Percentiles rank a stretch among this genome's conserved stretches.
Evolutionary conservation across 1,139 yeast genomes (phyloP).

Genomic region (Candida dubliniensis): DNA sequence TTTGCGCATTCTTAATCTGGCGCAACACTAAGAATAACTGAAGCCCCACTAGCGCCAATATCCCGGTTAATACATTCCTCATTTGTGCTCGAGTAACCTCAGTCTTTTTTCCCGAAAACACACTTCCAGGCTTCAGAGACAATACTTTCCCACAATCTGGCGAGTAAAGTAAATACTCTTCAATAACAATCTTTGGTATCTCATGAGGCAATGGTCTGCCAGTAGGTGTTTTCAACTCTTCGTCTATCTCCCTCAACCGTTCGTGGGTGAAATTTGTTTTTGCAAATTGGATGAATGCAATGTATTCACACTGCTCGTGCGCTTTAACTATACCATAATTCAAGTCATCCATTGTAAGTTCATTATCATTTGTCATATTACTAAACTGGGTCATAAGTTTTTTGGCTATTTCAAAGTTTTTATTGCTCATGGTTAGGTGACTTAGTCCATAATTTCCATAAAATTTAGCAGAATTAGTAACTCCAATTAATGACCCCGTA

Average conservation of each 20-base stretch:
- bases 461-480: constrained; percentile 73
- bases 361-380: constrained; percentile 40
- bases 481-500: constrained; percentile 64
- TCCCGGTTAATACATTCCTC: constrained; percentile 47
- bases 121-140: constrained; percentile 27
- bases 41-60: constrained; percentile 41
- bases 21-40: constrained; percentile 40
- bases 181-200: constrained; percentile 57
- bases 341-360: constrained; percentile 39
- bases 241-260: constrained; percentile 63
- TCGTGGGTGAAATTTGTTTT: constrained; percentile 53
- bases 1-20: constrained; percentile 69
- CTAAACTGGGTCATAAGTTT: constrained; percentile 38
- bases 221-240: constrained; percentile 65
- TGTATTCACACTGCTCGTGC: constrained; percentile 65
- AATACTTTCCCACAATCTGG: constrained; percentile 82
- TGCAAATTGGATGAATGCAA: constrained; percentile 66
- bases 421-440: constrained; percentile 49
- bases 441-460: constrained; percentile 62
- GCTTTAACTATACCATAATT: constrained; percentile 36
- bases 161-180: constrained; percentile 66
- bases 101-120: constrained; percentile 55
- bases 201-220: constrained; percentile 67
- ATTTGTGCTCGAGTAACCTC: constrained; percentile 49
- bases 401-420: constrained; percentile 42